Conservation (phyloP, 1,284 basidiomycete genomes). For the Irpex sp. region DNA sequence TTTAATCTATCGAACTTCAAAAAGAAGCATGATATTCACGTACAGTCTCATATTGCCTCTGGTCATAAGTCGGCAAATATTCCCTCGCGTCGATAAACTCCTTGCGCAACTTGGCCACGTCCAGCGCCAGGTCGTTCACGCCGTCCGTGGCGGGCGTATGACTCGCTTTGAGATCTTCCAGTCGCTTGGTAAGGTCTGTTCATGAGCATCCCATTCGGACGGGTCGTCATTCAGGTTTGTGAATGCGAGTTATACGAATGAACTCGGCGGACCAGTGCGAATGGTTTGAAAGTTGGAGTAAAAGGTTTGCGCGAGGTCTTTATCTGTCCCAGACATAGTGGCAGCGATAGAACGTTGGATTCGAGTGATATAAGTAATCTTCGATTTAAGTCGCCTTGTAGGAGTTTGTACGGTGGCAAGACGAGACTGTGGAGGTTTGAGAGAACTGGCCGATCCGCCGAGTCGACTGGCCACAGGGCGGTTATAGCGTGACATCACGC, state of each 20-base stretch:
- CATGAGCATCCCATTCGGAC: slow-evolving; percentile 39
- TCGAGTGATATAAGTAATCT: too few species aligned
- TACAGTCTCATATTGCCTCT: slow-evolving; percentile 67
- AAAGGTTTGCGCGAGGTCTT: slow-evolving; percentile 43
- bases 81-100: slow-evolving; percentile 56
- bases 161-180: slow-evolving; percentile 25
- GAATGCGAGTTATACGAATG: slow-evolving; percentile 41
- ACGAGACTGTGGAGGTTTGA: neutral
- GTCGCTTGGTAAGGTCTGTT: slow-evolving; percentile 37
- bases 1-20: neutral
- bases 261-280: slow-evolving; percentile 39
- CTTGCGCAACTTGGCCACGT: slow-evolving; percentile 49
- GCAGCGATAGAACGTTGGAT: neutral
- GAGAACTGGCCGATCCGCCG: neutral
- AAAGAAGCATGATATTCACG: too few species aligned
- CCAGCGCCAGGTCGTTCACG: slow-evolving; percentile 21
- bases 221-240: slow-evolving; percentile 34
- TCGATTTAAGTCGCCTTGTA: neutral
- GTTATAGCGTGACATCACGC: neutral
- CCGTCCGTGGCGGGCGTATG: slow-evolving; percentile 10
- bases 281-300: slow-evolving; percentile 41
- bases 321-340: slow-evolving; percentile 24
- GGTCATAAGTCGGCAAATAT: slow-evolving; percentile 70
- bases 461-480: neutral
- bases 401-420: neutral